Evolutionary conservation across 2,329 filamentous ascomycete genomes (phyloP).

Genomic region (Cryphonectria parasitica): DNA sequence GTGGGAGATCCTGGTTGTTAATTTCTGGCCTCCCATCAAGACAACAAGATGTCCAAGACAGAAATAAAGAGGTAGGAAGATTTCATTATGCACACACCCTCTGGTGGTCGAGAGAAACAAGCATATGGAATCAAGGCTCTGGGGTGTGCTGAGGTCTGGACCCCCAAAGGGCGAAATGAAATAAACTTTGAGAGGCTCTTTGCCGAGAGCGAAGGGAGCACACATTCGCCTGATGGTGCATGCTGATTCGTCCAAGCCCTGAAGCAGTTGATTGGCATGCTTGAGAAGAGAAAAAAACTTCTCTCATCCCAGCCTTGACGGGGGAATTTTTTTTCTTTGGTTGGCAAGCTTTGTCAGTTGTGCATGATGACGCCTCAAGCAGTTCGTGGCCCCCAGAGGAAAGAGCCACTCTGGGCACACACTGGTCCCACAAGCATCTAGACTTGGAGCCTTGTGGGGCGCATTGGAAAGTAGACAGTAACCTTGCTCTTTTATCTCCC

Average conservation of each 20-base stretch:
- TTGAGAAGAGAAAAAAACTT: not conserved
- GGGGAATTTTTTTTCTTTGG: not conserved
- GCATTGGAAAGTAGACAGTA: not conserved
- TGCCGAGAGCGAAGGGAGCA: not conserved
- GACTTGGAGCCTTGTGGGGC: conserved; percentile 14
- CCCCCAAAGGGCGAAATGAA: not conserved
- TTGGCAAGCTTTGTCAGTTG: not conserved
- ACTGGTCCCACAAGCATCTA: not conserved
- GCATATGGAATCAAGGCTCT: not conserved
- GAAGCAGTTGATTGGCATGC: not conserved
- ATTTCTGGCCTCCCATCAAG: not conserved
- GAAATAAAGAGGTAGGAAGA: not conserved
- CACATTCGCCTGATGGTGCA: not conserved
- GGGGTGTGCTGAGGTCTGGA: not conserved
- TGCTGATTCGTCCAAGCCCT: conserved; percentile 17
- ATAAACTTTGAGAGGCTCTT: not conserved
- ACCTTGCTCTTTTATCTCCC: not conserved
- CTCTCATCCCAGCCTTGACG: conserved; percentile 18
- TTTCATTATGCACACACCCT: not conserved
- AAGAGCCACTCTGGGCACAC: not conserved
- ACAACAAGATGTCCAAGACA: not conserved
- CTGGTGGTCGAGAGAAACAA: not conserved
- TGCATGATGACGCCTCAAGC: not conserved
- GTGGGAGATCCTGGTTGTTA: not conserved
- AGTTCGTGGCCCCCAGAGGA: too few relatives aligned